A percentile compares a stretch with the other conserved stretches of the same genome.
phyloP scores from a whole-genome alignment of 1,139 yeast genomes.

The Pichia sp. region DNA sequence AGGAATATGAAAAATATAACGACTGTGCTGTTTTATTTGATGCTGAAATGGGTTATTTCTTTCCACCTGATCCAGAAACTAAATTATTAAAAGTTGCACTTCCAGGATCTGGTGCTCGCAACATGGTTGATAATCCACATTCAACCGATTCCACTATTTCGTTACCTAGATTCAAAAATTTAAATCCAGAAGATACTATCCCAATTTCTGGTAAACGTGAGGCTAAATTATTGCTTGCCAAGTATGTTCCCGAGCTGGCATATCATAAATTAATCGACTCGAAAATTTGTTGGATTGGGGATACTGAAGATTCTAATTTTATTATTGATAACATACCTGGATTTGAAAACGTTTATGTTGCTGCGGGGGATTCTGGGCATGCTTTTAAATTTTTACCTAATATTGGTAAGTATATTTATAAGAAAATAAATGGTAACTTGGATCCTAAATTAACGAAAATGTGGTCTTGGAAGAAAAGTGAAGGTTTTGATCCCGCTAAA shows the following conservation, averaged over 20 bases:
- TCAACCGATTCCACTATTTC: background rate
- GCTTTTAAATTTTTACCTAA: slow-evolving; percentile 40
- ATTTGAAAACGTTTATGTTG: slow-evolving; percentile 22
- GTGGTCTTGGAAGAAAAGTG: slow-evolving; percentile 32
- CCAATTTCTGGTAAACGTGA: slow-evolving; percentile 30
- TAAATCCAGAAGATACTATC: slow-evolving; percentile 33
- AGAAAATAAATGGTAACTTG: slow-evolving; percentile 27
- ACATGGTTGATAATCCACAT: background rate
- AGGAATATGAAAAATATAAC: slow-evolving; percentile 23
- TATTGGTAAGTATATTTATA: slow-evolving; percentile 35
- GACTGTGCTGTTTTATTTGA: background rate
- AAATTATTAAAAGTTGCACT: background rate
- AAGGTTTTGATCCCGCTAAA: slow-evolving; percentile 25
- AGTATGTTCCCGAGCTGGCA: slow-evolving; percentile 35
- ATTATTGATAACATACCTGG: slow-evolving; percentile 37
- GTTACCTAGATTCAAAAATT: slow-evolving; percentile 32
- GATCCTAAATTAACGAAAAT: slow-evolving; percentile 19
- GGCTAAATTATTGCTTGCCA: slow-evolving; percentile 27
- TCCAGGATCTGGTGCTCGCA: background rate
- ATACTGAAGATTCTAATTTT: slow-evolving; percentile 37
- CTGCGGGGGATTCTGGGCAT: slow-evolving; percentile 42
- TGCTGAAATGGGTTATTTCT: background rate
- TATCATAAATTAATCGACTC: slow-evolving; percentile 33
- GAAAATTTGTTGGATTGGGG: slow-evolving; percentile 43
- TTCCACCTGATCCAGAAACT: background rate